Evolutionary conservation across 176 grass and related monocot genomes (phyloP).

Genomic region (Tuctoria greenei): DNA sequence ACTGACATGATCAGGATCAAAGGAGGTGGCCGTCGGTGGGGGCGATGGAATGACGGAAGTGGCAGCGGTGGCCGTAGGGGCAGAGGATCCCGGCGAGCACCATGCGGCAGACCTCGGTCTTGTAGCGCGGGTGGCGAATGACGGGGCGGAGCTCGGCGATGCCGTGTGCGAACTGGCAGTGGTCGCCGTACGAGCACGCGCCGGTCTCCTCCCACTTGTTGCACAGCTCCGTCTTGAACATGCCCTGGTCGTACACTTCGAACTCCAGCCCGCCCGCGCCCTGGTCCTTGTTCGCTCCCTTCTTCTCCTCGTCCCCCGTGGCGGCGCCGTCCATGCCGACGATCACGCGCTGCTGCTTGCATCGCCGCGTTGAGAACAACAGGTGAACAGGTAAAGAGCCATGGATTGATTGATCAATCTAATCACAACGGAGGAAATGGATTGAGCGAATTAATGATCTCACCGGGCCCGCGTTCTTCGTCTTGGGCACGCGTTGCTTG

Average conservation of each 20-base stretch:
- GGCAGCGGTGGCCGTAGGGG: conserved; percentile 96
- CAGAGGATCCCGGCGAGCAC: conserved; percentile 71
- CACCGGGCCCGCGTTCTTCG: conserved; percentile 47
- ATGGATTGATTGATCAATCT: neutral
- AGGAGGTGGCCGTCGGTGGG: conserved; percentile 58
- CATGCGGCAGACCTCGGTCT: conserved; percentile 97
- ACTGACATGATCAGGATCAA: conserved; percentile 35
- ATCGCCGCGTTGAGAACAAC: conserved; percentile 10
- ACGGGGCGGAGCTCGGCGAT: conserved; percentile 91
- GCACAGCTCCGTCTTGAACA: conserved; percentile 99
- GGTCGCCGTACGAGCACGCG: conserved; percentile 70
- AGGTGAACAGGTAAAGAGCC: conserved; percentile 10
- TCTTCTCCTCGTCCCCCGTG: conserved; percentile 34
- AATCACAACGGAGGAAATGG: neutral
- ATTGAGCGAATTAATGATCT: conserved; percentile 9
- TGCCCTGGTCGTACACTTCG: conserved; percentile 95
- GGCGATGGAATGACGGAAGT: conserved; percentile 86
- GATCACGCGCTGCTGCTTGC: conserved; percentile 55
- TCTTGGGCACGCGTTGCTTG: conserved; percentile 40
- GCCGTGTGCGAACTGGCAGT: conserved; percentile 98
- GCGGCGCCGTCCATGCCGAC: conserved; percentile 35
- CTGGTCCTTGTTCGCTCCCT: conserved; percentile 24
- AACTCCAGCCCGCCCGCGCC: conserved; percentile 45
- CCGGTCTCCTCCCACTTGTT: conserved; percentile 98
- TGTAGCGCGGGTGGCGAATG: conserved; percentile 96